Percentiles rank a stretch among this genome's conserved stretches.
These are phyloP conservation scores for Phytophthora crassamura DNA, from an alignment of 352 stramenopile genomes.

Conservation along the genomic window DNA sequence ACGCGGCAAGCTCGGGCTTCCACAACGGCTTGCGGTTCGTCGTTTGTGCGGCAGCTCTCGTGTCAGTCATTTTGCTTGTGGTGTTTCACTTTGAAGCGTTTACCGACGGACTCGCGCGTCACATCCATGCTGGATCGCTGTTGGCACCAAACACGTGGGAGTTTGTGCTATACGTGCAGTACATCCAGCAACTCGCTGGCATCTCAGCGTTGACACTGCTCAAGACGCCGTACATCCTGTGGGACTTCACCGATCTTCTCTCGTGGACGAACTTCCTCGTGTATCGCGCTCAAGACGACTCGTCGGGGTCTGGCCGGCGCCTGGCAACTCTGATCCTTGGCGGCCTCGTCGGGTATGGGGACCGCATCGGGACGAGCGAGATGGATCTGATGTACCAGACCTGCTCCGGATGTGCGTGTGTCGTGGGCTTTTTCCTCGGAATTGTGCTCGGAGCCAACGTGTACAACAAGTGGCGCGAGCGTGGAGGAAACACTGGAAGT, in stretches of 20 bases:
- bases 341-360: slow-evolving; percentile 54
- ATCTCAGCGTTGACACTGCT: slow-evolving; percentile 61
- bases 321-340: slow-evolving; percentile 54
- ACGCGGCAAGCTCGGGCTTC: slow-evolving; percentile 37
- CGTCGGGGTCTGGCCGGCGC: slow-evolving; percentile 30
- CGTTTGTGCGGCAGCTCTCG: slow-evolving; percentile 42
- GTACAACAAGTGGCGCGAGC: slow-evolving; percentile 16
- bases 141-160: slow-evolving; percentile 61
- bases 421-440: slow-evolving; percentile 46
- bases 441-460: slow-evolving; percentile 27
- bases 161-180: slow-evolving; percentile 54
- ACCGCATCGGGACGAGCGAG: slow-evolving; percentile 56
- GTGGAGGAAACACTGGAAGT: neutral
- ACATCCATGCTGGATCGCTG: slow-evolving; percentile 34
- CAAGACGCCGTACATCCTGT: slow-evolving; percentile 63
- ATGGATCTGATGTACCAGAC: slow-evolving; percentile 40
- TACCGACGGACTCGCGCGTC: slow-evolving; percentile 30
- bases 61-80: slow-evolving; percentile 52
- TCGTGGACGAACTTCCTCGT: slow-evolving; percentile 64
- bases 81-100: slow-evolving; percentile 58
- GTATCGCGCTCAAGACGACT: slow-evolving; percentile 22
- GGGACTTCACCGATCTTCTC: slow-evolving; percentile 69
- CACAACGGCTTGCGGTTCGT: slow-evolving; percentile 57
- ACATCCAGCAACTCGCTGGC: slow-evolving; percentile 60
- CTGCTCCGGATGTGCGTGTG: slow-evolving; percentile 36